Base-by-base conservation (phyloP, 164 flowering plant species). In the Magnolia officinalis region DNA sequence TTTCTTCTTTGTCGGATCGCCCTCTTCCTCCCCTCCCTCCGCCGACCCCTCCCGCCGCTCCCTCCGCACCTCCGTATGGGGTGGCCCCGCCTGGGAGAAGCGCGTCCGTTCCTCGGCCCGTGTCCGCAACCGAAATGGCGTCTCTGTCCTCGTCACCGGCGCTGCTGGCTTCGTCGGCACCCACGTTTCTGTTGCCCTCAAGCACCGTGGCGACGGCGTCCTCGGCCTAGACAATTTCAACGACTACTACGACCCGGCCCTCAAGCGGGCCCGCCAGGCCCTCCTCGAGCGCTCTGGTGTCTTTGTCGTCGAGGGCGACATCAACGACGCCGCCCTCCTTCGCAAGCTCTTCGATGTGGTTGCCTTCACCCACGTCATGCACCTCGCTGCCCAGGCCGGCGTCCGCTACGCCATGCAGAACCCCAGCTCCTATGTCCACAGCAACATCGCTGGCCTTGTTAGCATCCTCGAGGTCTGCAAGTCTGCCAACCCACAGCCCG, bases 351-450 rank as follows among this genome's bases (percentile, higher is more conserved):
- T 95, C 64, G 93, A 90, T 58, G 90, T 93, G 7, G 98, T 93
- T 3, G 73, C 90, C 0, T 93, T 95, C 70, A 91, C 91, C 37
- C 98, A 95, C 66, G 95, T 95, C 21, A 90, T 95, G 93, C 98
- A 95, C 80, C 86, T 95, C 70, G 98, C 98, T 6, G 98, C 98
- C 4, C 98, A 95, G 77, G 98, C 98, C 4, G 98, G 98, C 0
- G 98, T 95, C 2, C 73, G 98, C 81, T 95, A 95, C 69, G 98
- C 98, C 11, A 89, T 95, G 94, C 85, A 91, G 73, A 95, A 95
- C 82, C 98, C 98, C 29, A 67, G 88, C 76, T 93, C 97, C 1
- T 95, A 95, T 78, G 94, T 95, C 20, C 95, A 92, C 80, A 91
- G 97, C 77, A 95, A 95, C 71, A 87, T 95, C 76, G 98, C 97